These are phyloP conservation scores for Colletotrichum tanaceti DNA, from an alignment of 2,329 filamentous ascomycete genomes.

Conservation along the genomic window DNA sequence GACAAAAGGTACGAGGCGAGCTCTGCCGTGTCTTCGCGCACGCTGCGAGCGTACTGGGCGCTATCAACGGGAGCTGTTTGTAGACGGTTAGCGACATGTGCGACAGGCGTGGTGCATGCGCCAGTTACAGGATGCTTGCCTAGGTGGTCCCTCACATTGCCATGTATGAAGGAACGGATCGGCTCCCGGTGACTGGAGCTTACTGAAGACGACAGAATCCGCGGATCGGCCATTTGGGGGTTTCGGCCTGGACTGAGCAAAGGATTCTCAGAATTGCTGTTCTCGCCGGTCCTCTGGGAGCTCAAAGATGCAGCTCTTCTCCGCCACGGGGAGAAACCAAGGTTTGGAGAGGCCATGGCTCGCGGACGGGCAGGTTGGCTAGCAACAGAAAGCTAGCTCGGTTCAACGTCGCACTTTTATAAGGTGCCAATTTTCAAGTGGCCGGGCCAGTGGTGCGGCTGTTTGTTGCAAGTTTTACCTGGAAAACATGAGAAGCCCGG, in stretches of 20 bases:
- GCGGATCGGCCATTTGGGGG: slow-evolving; percentile 45
- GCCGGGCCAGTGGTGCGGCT: slow-evolving; percentile 30
- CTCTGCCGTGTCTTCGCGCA: slow-evolving; percentile 89
- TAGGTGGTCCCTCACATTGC: slow-evolving; percentile 69
- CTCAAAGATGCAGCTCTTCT: slow-evolving; percentile 48
- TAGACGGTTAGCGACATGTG: not conserved
- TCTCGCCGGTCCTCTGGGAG: slow-evolving; percentile 39
- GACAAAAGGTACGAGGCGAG: slow-evolving; percentile 85
- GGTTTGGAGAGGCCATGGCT: slow-evolving; percentile 60
- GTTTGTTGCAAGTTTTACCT: slow-evolving; percentile 25
- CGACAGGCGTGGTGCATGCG: slow-evolving; percentile 9
- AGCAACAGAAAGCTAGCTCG: slow-evolving; percentile 13
- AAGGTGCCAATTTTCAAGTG: slow-evolving; percentile 24
- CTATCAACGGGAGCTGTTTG: slow-evolving; percentile 68
- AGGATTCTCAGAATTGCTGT: slow-evolving; percentile 44
- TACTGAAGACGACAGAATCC: slow-evolving; percentile 52
- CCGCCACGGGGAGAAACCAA: slow-evolving; percentile 62
- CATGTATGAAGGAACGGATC: slow-evolving; percentile 77
- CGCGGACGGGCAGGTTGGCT: not conserved
- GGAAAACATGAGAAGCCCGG: slow-evolving; percentile 33
- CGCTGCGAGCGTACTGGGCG: slow-evolving; percentile 78
- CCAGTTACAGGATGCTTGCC: slow-evolving; percentile 56
- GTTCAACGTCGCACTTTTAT: slow-evolving; percentile 25
- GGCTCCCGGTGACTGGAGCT: slow-evolving; percentile 67
- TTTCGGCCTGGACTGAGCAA: slow-evolving; percentile 41